Evolutionary conservation across 441 rosid genomes (phyloP), one percentile per base, ranked within the genome.

Genomic region (Mallotus repandus): DNA sequence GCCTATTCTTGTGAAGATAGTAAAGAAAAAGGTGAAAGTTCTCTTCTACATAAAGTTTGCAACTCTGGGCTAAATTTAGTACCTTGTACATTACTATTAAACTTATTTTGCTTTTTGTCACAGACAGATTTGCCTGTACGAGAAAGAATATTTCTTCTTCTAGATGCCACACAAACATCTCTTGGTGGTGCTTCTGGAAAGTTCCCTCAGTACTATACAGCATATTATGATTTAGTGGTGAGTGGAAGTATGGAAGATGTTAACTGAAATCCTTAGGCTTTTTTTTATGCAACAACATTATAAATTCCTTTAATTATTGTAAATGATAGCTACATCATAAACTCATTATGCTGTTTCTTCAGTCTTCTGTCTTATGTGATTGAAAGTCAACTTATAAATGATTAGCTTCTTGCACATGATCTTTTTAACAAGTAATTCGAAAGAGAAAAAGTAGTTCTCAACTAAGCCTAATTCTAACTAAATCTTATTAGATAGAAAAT

Each of bases 121-220:
- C 88, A 93, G 99, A 81, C 92, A 66, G 99, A 96, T 55, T 79
- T 88, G 76, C 97, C 96, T 60, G 93, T 91, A 58, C 86, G 97
- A 71, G 99, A 91, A 82, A 91, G 86, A 86, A 88, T 92, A 81
- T 96, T 96, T 87, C 93, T 93, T 68, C 99, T 96, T 84, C 89
- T 96, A 54, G 97, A 96, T 87, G 98, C 98, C 66, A 92, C 97
- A 54, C 99, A 96, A 84, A 93, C 96, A 69, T 86, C 99, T 63
- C 85, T 96, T 64, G 98, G 98, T 70, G 98, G 99, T 77, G 89
- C 91, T 77, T 77, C 91, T 66, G 98, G 98, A 76, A 91, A 86
- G 83, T 93, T 89, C 75, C 96, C 98, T 57, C 96, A 91, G 80
- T 96, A 90, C 83, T 93, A 91, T 76, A 50, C 84, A 67, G 92